Evolutionary conservation across 2,329 filamentous ascomycete species (phyloP), one percentile per base, ranked within the genome.

Genomic region (Neobulgaria alba): DNA sequence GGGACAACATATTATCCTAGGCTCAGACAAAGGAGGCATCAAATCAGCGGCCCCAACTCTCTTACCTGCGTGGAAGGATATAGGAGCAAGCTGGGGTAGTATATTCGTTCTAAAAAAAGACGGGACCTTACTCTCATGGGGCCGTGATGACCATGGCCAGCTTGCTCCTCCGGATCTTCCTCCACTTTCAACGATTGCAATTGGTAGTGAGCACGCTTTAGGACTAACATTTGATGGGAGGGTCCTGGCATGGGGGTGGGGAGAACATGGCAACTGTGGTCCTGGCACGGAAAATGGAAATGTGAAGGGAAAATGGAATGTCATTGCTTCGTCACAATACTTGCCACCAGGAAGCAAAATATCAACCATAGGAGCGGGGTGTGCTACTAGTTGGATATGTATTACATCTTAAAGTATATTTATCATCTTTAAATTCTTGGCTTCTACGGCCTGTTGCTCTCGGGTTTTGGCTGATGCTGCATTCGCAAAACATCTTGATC

Each of bases 251-350:
- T 96, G 90, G 87, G 92, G 92, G 15, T 98, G 92, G 92, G 89
- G 88, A 2, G 90, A 96, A 63, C 92, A 98, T 64, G 92, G 92
- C 1, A 98, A 98, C 60, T 98, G 92, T 60, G 92, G 92, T 3
- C 75, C 77, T 26, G 67, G 73, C 31, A 67, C 65, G 10, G 75
- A 78, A 46, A 66, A 72, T 46, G 78, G 77, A 36, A 76, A 85
- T 61, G 78, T 88, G 33, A 82, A 80, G 49, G 81, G 74, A 8
- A 69, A 69, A 45, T 85, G 74, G 69, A 88, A 82, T 57, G 64
- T 75, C 43, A 74, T 93, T 56, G 71, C 72, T 16, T 73, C 77
- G 33, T 66, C 68, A 38, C 71, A 69, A 49, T 69, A 71, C 55
- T 63, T 79, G 29, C 69, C 71, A 12, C 58, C 68, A 3, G 66